Evolutionary conservation across 169 alveolate genomes (phyloP).

Genomic region (Eimeria brunetti): DNA sequence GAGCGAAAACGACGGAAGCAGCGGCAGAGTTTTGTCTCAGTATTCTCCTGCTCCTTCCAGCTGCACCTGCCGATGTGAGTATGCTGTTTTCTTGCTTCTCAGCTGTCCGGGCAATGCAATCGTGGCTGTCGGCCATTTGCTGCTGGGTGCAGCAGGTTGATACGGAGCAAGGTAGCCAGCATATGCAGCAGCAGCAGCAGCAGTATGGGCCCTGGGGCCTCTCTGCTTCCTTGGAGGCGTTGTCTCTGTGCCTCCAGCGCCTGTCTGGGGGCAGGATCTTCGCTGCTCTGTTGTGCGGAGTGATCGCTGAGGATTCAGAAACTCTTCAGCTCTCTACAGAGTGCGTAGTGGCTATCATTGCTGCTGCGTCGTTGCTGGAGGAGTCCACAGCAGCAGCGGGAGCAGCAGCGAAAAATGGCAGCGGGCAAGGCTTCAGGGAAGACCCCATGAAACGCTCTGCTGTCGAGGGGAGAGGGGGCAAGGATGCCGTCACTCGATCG

Average conservation of each 20-base stretch:
- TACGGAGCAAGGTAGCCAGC: slow-evolving; percentile 8
- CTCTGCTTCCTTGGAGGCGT: slow-evolving; percentile 6
- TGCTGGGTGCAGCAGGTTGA: slow-evolving; percentile 61
- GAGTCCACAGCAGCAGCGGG: slow-evolving; percentile 45
- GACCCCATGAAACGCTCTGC: background rate
- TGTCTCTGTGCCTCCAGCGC: slow-evolving; percentile 43
- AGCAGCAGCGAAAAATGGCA: slow-evolving; percentile 30
- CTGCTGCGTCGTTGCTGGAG: slow-evolving; percentile 50
- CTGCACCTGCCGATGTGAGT: background rate
- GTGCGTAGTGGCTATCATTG: slow-evolving; percentile 36
- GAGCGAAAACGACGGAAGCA: background rate
- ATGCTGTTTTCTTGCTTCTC: slow-evolving; percentile 24
- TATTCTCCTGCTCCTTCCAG: background rate
- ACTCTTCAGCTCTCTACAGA: slow-evolving; percentile 50
- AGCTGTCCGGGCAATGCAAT: slow-evolving; percentile 52
- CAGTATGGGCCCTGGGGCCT: slow-evolving; percentile 1
- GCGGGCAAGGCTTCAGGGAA: background rate
- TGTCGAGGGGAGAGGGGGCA: background rate
- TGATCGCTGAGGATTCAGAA: slow-evolving; percentile 5
- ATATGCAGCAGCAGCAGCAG: slow-evolving; percentile 9
- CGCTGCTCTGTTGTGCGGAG: slow-evolving; percentile 38
- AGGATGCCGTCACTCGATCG: background rate
- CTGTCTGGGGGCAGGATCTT: slow-evolving; percentile 6
- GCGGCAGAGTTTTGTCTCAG: background rate
- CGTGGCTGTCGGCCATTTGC: slow-evolving; percentile 50